Evolutionary conservation across 352 stramenopile species (phyloP).

Genomic region (Albugo candida): DNA sequence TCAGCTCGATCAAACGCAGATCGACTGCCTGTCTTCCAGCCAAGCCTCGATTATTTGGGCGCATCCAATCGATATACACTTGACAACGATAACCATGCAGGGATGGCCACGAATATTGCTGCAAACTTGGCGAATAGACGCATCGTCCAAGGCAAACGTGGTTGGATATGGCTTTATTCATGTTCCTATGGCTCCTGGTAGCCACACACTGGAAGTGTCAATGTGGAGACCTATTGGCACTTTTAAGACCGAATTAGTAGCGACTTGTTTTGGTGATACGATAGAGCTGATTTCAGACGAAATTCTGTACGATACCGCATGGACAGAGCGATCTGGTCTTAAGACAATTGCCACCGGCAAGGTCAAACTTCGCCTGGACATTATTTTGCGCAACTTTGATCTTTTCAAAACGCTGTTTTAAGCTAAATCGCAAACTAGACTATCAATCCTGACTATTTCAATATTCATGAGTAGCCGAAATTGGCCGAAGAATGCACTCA

Average conservation of each 20-base stretch:
- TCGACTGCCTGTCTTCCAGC: conserved; percentile 3
- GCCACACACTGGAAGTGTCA: conserved; percentile 21
- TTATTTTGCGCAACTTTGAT: conserved; percentile 34
- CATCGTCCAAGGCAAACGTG: conserved; percentile 22
- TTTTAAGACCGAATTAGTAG: conserved; percentile 25
- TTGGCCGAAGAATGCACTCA: too few species aligned
- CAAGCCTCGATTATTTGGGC: conserved; percentile 17
- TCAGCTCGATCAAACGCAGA: conserved; percentile 35
- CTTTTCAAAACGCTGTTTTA: conserved; percentile 10
- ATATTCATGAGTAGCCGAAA: too few species aligned
- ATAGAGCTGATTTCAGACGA: conserved; percentile 35
- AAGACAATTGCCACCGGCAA: conserved; percentile 34
- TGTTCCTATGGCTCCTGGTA: conserved; percentile 27
- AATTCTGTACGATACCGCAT: conserved; percentile 30
- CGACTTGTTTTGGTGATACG: conserved; percentile 24
- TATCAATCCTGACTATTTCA: too few species aligned
- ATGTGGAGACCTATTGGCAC: conserved; percentile 44
- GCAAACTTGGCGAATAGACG: conserved; percentile 38
- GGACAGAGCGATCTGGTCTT: conserved; percentile 35
- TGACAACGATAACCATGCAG: conserved; percentile 27
- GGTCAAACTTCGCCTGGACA: conserved; percentile 23
- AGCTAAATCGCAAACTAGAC: too few species aligned
- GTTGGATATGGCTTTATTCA: conserved; percentile 38
- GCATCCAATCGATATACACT: conserved; percentile 51
- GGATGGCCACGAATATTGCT: conserved; percentile 46